A percentile compares a stretch with the other conserved stretches of the same genome.
Evolutionary conservation across 2,329 filamentous ascomycete genomes (phyloP).

Genomic region (Pseudocercospora macadamiae): DNA sequence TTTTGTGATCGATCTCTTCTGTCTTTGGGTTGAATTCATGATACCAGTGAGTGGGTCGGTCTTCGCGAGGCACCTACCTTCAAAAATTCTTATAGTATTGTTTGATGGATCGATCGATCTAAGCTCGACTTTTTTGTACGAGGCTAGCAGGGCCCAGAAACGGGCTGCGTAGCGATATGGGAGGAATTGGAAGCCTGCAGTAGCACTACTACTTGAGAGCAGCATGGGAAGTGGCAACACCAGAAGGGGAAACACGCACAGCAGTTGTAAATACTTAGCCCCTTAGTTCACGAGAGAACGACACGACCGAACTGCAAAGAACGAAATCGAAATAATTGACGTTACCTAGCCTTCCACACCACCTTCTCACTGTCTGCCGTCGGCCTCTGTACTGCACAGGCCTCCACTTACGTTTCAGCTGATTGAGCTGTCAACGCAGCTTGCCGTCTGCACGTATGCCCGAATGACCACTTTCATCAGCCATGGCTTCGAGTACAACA

Average conservation of each 20-base stretch:
- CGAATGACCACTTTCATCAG: neutral
- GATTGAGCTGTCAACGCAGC: conserved; percentile 9
- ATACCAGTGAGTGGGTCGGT: neutral
- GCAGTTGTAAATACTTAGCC: too few relatives aligned
- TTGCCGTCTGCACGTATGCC: conserved; percentile 3
- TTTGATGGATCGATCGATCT: neutral
- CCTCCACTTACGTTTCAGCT: neutral
- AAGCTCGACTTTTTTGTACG: too few relatives aligned
- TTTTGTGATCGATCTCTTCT: neutral
- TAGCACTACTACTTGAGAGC: neutral
- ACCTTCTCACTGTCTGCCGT: too few relatives aligned
- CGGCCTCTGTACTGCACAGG: neutral
- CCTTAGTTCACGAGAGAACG: neutral
- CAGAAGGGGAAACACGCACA: neutral
- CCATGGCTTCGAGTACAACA: neutral
- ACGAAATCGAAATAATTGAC: neutral
- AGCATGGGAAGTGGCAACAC: neutral
- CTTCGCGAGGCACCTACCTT: neutral
- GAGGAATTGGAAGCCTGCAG: neutral
- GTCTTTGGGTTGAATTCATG: neutral
- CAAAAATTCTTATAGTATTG: conserved; percentile 2
- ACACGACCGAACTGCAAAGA: neutral
- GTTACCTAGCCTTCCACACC: too few relatives aligned
- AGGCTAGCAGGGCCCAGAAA: neutral
- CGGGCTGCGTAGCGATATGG: neutral